phyloP scores from a whole-genome alignment of 345 rosid species.

The Syzygium grande region DNA sequence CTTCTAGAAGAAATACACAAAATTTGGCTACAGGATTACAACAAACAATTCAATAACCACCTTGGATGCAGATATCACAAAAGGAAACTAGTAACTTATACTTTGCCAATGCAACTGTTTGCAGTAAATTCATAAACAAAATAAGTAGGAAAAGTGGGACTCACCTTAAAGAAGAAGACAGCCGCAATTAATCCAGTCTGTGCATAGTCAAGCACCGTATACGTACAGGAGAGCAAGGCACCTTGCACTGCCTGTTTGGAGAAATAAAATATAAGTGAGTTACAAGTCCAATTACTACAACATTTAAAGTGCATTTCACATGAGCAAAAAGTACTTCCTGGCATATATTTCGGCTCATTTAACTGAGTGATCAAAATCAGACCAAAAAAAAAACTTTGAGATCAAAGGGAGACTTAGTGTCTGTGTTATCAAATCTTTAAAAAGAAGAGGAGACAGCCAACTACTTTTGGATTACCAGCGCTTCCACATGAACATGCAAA shows the following conservation, averaged over 20 bases:
- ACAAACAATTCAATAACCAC: background rate
- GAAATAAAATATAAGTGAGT: background rate
- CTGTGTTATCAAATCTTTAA: background rate
- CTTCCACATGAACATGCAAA: background rate
- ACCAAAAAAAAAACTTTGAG: too few species aligned
- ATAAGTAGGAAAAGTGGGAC: conserved; percentile 12
- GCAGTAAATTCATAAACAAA: background rate
- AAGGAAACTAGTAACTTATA: background rate
- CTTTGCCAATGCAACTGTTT: background rate
- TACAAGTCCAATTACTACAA: background rate
- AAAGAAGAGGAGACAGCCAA: background rate
- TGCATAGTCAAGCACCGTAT: conserved; percentile 86
- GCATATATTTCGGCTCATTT: background rate
- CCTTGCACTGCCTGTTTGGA: conserved; percentile 66
- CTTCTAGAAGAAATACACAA: background rate
- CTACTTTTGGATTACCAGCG: background rate
- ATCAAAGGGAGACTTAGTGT: background rate
- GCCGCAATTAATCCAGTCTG: conserved; percentile 97
- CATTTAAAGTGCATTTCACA: background rate
- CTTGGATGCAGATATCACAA: background rate
- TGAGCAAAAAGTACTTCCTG: background rate
- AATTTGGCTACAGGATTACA: background rate
- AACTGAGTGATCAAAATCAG: background rate
- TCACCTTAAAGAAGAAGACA: conserved; percentile 89
- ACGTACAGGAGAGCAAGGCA: conserved; percentile 69